These are phyloP conservation scores for Colletotrichum truncatum DNA, from an alignment of 2,329 filamentous ascomycete species.

Conservation along the genomic window DNA sequence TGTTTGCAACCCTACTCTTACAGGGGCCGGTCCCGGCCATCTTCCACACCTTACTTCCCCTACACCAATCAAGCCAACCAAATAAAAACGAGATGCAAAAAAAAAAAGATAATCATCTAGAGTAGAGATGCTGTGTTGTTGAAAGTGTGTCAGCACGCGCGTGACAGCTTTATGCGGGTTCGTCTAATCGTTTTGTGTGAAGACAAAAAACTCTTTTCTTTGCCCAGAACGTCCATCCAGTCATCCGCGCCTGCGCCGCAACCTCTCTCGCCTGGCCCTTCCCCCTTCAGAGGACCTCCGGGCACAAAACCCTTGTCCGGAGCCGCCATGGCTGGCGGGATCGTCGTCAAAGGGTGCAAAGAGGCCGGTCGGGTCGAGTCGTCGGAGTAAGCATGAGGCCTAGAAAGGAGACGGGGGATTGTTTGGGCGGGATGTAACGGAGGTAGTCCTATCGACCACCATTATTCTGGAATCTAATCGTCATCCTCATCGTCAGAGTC, in stretches of 20 bases:
- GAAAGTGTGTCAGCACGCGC: neutral
- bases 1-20: conserved; percentile 26
- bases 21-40: conserved; percentile 11
- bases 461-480: conserved; percentile 16
- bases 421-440: neutral
- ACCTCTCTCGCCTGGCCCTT: conserved; percentile 6
- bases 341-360: neutral
- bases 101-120: conserved; percentile 10
- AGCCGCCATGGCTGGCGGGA: neutral
- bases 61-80: neutral
- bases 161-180: conserved; percentile 17
- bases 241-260: neutral
- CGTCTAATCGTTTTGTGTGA: conserved; percentile 21
- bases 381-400: too few relatives aligned
- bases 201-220: neutral
- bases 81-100: neutral
- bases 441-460: neutral
- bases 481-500: conserved; percentile 42
- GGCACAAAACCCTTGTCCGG: neutral
- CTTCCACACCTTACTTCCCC: neutral
- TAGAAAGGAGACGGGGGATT: neutral
- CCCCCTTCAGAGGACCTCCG: neutral
- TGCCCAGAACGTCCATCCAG: neutral
- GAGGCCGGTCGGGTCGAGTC: neutral
- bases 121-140: conserved; percentile 26